Evolutionary conservation across 208 protist genomes (phyloP), one percentile per base, ranked within the genome.

Genomic region (Trypanosoma platydactyli): DNA sequence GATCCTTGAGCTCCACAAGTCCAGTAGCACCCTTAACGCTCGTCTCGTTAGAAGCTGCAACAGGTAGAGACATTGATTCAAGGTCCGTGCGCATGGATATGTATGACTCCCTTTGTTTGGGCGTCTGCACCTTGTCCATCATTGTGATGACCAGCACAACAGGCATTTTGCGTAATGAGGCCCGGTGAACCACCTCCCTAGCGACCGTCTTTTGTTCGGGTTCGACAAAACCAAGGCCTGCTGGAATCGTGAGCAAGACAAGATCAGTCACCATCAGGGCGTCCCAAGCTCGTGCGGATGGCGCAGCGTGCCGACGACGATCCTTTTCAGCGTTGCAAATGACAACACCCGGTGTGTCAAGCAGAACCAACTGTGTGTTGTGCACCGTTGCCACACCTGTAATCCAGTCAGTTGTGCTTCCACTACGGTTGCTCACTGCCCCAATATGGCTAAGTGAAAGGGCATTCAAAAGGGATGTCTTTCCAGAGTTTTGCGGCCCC

Each of bases 81-180:
- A 96, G 75, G 64, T 94, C 88, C 0, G 88, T 87, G 46, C 91
- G 88, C 86, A 96, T 78, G 0, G 88, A 71, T 62, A 94, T 92
- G 75, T 96, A 94, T 50, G 94, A 64, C 66, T 96, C 91, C 9
- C 87, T 84, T 69, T 94, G 91, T 35, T 73, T 75, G 22, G 86
- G 88, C 6, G 86, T 94, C 69, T 94, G 86, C 42, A 96, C 88
- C 46, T 78, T 83, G 63, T 96, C 91, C 85, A 96, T 93, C 89
- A 93, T 94, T 25, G 91, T 94, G 45, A 96, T 68, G 29, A 79
- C 88, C 16, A 96, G 68, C 27, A 94, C 70, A 24, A 94, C 79
- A 4, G 91, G 91, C 52, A 96, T 76, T 29, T 92, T 81, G 7
- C 89, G 82, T 40, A 81, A 65, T 7, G 79, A 79, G 12, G 88